A percentile compares a stretch with the other conserved stretches of the same genome.
Conservation (phyloP, 208 protist species). For the Zelonia costaricensis region DNA sequence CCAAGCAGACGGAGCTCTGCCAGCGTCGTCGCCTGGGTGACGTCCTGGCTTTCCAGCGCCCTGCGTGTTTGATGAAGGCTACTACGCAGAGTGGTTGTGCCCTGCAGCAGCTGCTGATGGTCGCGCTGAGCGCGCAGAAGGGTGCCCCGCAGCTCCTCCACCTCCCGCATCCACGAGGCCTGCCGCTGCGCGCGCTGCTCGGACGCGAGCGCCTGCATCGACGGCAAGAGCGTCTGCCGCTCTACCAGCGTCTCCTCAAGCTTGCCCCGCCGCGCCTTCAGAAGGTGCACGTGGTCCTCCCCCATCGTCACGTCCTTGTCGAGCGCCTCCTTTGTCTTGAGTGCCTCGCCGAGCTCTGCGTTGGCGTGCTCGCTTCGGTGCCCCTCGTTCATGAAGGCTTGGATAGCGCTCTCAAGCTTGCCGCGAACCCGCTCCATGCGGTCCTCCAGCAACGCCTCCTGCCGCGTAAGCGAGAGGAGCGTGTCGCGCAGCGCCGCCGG, state of each 20-base stretch:
- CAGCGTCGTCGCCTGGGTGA: constrained; percentile 5
- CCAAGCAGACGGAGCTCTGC: constrained; percentile 28
- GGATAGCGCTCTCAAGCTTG: constrained; percentile 30
- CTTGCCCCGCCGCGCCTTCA: constrained; percentile 21
- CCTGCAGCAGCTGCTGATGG: constrained; percentile 38
- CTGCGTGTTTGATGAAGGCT: constrained; percentile 19
- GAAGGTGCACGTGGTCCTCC: constrained; percentile 16
- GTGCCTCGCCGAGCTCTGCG: constrained; percentile 13
- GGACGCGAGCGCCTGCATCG: constrained; percentile 20
- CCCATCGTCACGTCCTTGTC: constrained; percentile 10
- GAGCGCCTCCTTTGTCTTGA: constrained; percentile 12
- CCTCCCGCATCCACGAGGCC: constrained; percentile 22
- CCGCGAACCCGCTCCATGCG: constrained; percentile 33
- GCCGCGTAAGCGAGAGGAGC: constrained; percentile 24
- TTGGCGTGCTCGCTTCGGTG: constrained; percentile 33
- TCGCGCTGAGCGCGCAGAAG: constrained; percentile 23
- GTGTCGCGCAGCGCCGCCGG: constrained; percentile 27
- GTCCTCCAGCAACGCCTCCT: constrained; percentile 36
- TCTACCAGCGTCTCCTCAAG: constrained; percentile 21
- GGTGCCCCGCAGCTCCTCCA: constrained; percentile 19
- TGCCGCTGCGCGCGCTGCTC: constrained; percentile 28
- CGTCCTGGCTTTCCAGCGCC: constrained; percentile 3
- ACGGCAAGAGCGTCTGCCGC: constrained; percentile 15
- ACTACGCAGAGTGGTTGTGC: constrained; percentile 30
- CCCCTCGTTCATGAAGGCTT: constrained; percentile 36